phyloP scores from a whole-genome alignment of 148 eudicot genomes.

The Amaranthus hypochondriacus region DNA sequence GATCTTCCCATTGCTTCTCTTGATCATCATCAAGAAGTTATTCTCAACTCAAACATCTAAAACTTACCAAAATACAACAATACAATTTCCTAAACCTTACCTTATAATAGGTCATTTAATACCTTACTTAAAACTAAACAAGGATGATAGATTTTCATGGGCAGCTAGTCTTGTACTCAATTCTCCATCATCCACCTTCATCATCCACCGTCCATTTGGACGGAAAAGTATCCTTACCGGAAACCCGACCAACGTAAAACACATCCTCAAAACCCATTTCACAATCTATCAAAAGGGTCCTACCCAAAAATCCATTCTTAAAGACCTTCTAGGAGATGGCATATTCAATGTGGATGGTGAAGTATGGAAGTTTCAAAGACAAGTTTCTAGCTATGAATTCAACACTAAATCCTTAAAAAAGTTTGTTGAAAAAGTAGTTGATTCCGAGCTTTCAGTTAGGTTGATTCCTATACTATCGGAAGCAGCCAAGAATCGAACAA shows the following conservation, averaged over 20 bases:
- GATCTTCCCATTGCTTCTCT: constrained; percentile 12
- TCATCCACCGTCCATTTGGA: constrained; percentile 14
- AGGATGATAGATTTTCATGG: constrained; percentile 14
- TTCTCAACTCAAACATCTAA: not conserved
- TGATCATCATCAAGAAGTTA: not conserved
- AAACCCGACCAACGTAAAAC: constrained; percentile 23
- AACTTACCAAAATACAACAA: not conserved
- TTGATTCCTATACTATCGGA: constrained; percentile 28
- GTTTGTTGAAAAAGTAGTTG: constrained; percentile 38
- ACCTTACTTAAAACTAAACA: constrained; percentile 1
- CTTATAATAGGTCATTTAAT: constrained; percentile 18
- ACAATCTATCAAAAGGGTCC: constrained; percentile 31
- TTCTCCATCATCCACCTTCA: constrained; percentile 20
- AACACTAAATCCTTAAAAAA: constrained; percentile 32
- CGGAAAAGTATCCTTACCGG: constrained; percentile 4
- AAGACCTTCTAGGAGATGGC: constrained; percentile 40
- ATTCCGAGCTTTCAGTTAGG: constrained; percentile 29
- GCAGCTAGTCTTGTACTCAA: constrained; percentile 1
- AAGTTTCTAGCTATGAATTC: constrained; percentile 33
- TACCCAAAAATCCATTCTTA: not conserved
- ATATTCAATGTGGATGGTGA: constrained; percentile 39
- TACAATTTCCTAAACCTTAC: constrained; percentile 17
- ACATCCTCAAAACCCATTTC: constrained; percentile 25
- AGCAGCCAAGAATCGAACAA: constrained; percentile 15
- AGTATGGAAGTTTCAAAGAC: constrained; percentile 45